These are phyloP conservation scores for Arabis hirsuta DNA, from an alignment of 345 rosid species.

Conservation along the genomic window DNA sequence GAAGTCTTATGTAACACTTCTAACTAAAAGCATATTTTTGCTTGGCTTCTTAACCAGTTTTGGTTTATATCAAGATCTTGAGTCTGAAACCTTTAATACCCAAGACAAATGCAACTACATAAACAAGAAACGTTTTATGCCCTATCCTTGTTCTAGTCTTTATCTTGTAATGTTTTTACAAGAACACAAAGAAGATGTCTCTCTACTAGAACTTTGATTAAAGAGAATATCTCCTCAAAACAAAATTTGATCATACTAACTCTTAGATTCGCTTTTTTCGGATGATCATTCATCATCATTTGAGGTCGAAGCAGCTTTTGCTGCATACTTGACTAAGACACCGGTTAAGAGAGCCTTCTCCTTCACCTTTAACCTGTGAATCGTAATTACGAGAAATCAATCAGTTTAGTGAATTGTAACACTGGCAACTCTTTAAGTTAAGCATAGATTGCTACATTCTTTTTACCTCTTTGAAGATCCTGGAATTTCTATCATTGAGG, in stretches of 20 bases:
- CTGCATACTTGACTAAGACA: conserved; percentile 73
- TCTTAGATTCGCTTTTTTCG: not conserved
- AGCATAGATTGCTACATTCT: not conserved
- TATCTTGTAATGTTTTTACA: not conserved
- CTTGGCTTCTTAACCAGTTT: too few relatives aligned
- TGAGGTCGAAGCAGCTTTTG: conserved; percentile 47
- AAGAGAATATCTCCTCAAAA: not conserved
- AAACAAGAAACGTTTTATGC: too few relatives aligned
- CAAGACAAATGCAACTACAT: too few relatives aligned
- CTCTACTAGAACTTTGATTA: not conserved
- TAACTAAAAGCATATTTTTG: too few relatives aligned
- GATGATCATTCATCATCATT: conserved; percentile 42
- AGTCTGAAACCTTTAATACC: too few relatives aligned
- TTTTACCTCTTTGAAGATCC: conserved; percentile 71
- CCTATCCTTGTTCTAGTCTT: not conserved
- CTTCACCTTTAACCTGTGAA: conserved; percentile 69
- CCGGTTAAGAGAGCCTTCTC: conserved; percentile 75
- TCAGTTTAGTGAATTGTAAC: not conserved
- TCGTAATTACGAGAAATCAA: not conserved
- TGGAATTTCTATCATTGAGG: conserved; percentile 49
- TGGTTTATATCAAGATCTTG: too few relatives aligned
- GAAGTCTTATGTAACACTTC: too few relatives aligned
- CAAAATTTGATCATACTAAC: not conserved
- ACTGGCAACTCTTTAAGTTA: not conserved
- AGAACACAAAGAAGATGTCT: not conserved